Conservation (phyloP, 139 green algal species). For the Chlorella sp. region DNA sequence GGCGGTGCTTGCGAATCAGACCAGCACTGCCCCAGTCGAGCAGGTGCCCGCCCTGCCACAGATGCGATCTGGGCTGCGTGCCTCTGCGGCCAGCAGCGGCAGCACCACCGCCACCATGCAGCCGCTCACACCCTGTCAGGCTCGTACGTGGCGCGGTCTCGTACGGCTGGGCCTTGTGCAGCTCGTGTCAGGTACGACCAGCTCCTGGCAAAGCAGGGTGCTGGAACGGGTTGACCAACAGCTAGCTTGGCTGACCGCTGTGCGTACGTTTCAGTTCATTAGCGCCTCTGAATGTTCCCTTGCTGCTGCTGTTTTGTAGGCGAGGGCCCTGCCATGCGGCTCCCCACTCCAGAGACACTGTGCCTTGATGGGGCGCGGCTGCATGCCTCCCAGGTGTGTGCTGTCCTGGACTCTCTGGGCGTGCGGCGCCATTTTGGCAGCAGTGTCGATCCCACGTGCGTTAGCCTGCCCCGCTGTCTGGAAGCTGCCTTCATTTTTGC, state of each 20-base stretch:
- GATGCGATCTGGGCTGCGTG: conserved; percentile 17
- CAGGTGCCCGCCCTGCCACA: neutral
- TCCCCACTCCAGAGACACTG: conserved; percentile 69
- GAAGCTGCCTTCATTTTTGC: no score
- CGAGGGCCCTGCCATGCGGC: conserved; percentile 28
- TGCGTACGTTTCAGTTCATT: neutral
- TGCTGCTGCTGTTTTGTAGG: conserved; percentile 19
- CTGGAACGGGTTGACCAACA: neutral
- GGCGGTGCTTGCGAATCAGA: neutral
- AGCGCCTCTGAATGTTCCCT: neutral
- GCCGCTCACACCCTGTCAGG: conserved; percentile 30
- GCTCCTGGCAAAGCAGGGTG: conserved; percentile 4
- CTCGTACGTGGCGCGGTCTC: conserved; percentile 60
- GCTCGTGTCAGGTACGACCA: conserved; percentile 56
- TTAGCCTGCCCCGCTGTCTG: no score
- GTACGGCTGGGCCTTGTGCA: conserved; percentile 67
- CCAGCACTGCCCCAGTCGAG: neutral
- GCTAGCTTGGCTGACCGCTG: neutral
- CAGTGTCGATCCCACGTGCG: no score
- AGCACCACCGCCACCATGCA: neutral
- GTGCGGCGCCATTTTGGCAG: no score
- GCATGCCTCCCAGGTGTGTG: conserved; percentile 56
- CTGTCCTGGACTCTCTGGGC: no score
- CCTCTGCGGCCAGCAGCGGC: neutral
- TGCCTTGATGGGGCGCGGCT: conserved; percentile 62